A percentile compares a stretch with the other conserved stretches of the same genome.
These are phyloP conservation scores for Apiotrichum veenhuisii DNA, from an alignment of 1,284 basidiomycete species.

Conservation along the genomic window DNA sequence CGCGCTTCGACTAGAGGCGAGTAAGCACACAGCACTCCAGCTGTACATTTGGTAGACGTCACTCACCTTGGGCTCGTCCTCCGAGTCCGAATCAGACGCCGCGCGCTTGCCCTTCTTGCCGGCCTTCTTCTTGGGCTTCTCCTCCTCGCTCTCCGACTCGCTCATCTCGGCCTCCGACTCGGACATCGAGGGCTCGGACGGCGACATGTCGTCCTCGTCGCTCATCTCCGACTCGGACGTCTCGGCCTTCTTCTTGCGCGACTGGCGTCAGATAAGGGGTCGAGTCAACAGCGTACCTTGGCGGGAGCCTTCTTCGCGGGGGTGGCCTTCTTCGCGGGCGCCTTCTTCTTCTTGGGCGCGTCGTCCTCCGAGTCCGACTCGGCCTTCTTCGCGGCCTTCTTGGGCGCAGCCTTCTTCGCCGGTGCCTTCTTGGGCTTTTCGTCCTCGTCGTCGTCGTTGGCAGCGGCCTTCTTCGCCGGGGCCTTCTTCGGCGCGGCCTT, in stretches of 20 bases:
- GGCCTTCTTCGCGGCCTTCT: slow-evolving; percentile 2
- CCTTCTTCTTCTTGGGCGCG: slow-evolving; percentile 7
- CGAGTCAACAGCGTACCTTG: not conserved
- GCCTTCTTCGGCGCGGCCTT: slow-evolving; percentile 1
- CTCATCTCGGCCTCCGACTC: slow-evolving; percentile 2
- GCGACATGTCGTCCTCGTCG: slow-evolving; percentile 18
- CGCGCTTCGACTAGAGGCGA: not conserved
- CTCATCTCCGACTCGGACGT: slow-evolving; percentile 10
- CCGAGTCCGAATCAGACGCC: not conserved
- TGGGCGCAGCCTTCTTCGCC: not conserved
- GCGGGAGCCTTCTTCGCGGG: slow-evolving; percentile 1
- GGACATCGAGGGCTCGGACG: slow-evolving; percentile 20
- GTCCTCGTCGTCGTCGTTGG: slow-evolving; percentile 15
- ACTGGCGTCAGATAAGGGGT: not conserved
- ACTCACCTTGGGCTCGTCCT: slow-evolving; percentile 15
- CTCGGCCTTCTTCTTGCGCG: slow-evolving; percentile 42
- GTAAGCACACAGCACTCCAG: not conserved
- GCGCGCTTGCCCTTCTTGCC: not conserved
- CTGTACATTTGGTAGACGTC: not conserved
- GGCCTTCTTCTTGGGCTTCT: slow-evolving; percentile 12
- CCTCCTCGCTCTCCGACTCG: not conserved
- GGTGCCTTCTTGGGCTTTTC: slow-evolving; percentile 2
- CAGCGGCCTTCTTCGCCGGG: slow-evolving; percentile 1
- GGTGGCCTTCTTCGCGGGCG: not conserved
- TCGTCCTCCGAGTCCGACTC: not conserved